Percentiles rank a stretch among this genome's conserved stretches.
These are phyloP conservation scores for Wickerhamomyces chambardii DNA, from an alignment of 805 yeast genomes.

Conservation along the genomic window DNA sequence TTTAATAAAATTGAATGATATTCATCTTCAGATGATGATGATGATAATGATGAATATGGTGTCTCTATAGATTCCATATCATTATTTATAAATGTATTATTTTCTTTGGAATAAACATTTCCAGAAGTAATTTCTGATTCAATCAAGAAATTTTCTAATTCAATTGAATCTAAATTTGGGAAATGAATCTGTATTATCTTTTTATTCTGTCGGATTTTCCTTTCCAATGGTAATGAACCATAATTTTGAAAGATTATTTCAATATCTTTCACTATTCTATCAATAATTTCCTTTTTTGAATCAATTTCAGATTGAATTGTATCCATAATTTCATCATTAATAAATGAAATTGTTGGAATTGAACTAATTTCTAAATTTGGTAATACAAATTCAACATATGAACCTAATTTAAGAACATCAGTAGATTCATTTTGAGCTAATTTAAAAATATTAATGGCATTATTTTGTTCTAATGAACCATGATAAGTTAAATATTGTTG, in stretches of 20 bases:
- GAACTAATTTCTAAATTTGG: slow-evolving; percentile 24
- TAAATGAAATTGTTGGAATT: slow-evolving; percentile 30
- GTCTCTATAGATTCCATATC: neutral
- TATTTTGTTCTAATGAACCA: slow-evolving; percentile 16
- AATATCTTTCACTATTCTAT: slow-evolving; percentile 34
- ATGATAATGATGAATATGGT: neutral
- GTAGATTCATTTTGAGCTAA: slow-evolving; percentile 26
- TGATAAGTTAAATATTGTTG: slow-evolving; percentile 5
- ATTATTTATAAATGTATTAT: no score
- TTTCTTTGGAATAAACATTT: slow-evolving; percentile 30
- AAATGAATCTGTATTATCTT: slow-evolving; percentile 46
- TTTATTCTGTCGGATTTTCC: slow-evolving; percentile 22
- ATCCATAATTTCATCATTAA: slow-evolving; percentile 34
- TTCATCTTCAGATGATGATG: neutral
- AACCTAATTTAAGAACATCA: slow-evolving; percentile 25
- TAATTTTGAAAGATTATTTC: slow-evolving; percentile 36
- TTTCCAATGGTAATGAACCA: slow-evolving; percentile 58
- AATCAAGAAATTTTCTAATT: slow-evolving; percentile 44
- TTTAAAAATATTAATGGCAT: slow-evolving; percentile 22
- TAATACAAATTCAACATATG: slow-evolving; percentile 50
- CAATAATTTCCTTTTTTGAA: slow-evolving; percentile 30
- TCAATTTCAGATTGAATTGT: slow-evolving; percentile 26
- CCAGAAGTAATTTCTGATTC: slow-evolving; percentile 58
- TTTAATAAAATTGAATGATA: no score
- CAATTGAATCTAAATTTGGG: slow-evolving; percentile 57